Evolutionary conservation across 2,329 filamentous ascomycete genomes (phyloP), one percentile per base, ranked within the genome.

Genomic region (Diplodia sapinea): DNA sequence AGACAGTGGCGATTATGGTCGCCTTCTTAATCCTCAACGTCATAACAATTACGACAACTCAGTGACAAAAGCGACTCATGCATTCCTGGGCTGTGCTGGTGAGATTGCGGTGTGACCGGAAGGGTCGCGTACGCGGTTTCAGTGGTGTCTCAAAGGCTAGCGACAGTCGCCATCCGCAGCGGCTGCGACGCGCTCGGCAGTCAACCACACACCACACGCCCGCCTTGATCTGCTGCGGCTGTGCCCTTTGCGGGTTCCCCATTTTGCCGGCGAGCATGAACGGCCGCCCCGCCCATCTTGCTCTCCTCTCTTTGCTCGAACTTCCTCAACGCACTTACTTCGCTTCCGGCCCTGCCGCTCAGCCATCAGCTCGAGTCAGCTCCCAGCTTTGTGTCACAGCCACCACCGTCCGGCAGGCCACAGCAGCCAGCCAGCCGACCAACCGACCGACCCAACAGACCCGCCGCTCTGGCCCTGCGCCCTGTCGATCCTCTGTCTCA

Each of bases 401-500:
- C 40, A 26, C 26, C 26, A 3, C 26, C 26, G 26, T 26, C 26
- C 26, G 26, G 26, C 26, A 26, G 26, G 26, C 26, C 26, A 26
- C 26, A 26, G 26, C 26, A 26, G 26, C 4, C 26, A 26, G 26
- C 26, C 26, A 4, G 26, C 26, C 26, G 26, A 26, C 26, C 4
- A 1, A 36, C 29, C 57, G 17, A 17, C 57, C 40, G 13, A 26
- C 40, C 40, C 23, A 29, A 26, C 26, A 20, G 57, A 20, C 56
- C 40, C 40, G 40, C 56, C 56, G 11, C 11, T 17, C 40, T n/a
- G 7, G 33, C 40, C 15, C 40, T n/a, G 43, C 57, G 40, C 57
- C 59, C 59, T 51, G 59, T n/a, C 59, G 59, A 63, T 51, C 59
- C 13, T 47, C 31, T 51, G 59, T 63, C 59, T 63, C 59, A 63